Conservation (phyloP, 306 rosid genomes). For the Vigna nakashimae region DNA sequence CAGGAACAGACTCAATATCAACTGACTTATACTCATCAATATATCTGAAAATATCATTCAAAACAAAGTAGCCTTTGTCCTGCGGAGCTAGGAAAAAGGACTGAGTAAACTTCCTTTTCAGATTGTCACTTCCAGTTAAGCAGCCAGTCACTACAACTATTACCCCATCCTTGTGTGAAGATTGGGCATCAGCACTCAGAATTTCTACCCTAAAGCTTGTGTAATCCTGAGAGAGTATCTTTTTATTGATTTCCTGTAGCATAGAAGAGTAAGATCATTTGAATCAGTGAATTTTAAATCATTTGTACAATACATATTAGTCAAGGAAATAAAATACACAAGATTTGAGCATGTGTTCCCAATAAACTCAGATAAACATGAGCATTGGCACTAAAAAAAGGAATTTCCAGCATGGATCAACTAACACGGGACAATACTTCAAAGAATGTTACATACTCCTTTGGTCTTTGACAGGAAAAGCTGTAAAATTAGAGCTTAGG, state of each 20-base stretch:
- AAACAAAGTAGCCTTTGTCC: constrained; percentile 67
- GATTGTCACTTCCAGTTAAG: constrained; percentile 57
- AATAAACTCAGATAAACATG: not conserved
- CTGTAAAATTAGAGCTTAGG: not conserved
- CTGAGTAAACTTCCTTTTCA: constrained; percentile 65
- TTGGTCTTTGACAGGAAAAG: not conserved
- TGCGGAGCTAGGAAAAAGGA: constrained; percentile 83
- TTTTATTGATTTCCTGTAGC: constrained; percentile 67
- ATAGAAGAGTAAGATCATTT: constrained; percentile 22
- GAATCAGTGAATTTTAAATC: constrained; percentile 1
- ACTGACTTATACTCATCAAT: constrained; percentile 54
- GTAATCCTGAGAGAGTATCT: constrained; percentile 57
- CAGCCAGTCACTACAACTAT: constrained; percentile 76
- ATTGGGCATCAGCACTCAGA: constrained; percentile 73
- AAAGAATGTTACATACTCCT: not conserved
- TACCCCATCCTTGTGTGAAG: constrained; percentile 66
- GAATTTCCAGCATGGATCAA: not conserved
- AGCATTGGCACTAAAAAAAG: no score
- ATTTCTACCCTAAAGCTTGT: constrained; percentile 61
- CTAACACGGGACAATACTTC: not conserved
- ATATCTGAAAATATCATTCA: constrained; percentile 76
- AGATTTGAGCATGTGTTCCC: not conserved
- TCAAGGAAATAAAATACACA: not conserved
- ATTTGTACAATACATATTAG: not conserved
- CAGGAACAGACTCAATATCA: constrained; percentile 45